Evolutionary conservation across 495 filamentous ascomycete genomes (phyloP).

Genomic region (Hypomontagnella monticulosa): DNA sequence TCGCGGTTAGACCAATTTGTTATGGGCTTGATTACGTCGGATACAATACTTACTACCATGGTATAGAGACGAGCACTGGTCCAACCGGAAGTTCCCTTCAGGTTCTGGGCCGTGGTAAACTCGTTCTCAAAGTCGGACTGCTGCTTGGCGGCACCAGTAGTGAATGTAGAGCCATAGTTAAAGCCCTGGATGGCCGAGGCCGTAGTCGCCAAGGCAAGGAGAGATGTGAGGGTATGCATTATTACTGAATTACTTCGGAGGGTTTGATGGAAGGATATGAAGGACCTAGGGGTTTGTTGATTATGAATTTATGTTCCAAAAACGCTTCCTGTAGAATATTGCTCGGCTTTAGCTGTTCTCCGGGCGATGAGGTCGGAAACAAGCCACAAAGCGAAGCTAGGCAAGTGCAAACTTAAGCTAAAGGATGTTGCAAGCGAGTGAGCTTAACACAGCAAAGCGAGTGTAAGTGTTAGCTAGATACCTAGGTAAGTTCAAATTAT

Average conservation of each 20-base stretch:
- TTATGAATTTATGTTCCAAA: no score
- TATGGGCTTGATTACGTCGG: neutral
- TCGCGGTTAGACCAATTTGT: conserved; percentile 10
- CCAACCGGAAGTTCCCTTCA: conserved; percentile 77
- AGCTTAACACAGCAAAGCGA: conserved; percentile 23
- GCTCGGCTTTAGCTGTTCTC: neutral
- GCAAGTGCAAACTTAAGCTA: conserved; percentile 11
- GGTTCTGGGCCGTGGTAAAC: conserved; percentile 74
- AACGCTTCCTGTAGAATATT: neutral
- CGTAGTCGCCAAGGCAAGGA: conserved; percentile 48
- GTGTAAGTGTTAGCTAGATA: conserved; percentile 11
- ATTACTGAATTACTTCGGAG: conserved; percentile 10
- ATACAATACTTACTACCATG: conserved; percentile 53
- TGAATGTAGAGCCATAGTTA: conserved; percentile 78
- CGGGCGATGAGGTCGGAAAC: neutral
- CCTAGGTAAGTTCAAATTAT: conserved; percentile 12
- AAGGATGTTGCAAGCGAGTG: conserved; percentile 23
- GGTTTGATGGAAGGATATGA: conserved; percentile 6
- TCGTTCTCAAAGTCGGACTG: conserved; percentile 74
- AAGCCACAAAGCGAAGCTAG: neutral
- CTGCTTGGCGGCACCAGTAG: conserved; percentile 67
- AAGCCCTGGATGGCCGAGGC: conserved; percentile 69
- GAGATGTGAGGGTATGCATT: conserved; percentile 43
- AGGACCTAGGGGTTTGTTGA: no score
- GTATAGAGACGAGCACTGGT: conserved; percentile 71